Conservation (phyloP, 306 rosid genomes). For the Delonix regia region DNA sequence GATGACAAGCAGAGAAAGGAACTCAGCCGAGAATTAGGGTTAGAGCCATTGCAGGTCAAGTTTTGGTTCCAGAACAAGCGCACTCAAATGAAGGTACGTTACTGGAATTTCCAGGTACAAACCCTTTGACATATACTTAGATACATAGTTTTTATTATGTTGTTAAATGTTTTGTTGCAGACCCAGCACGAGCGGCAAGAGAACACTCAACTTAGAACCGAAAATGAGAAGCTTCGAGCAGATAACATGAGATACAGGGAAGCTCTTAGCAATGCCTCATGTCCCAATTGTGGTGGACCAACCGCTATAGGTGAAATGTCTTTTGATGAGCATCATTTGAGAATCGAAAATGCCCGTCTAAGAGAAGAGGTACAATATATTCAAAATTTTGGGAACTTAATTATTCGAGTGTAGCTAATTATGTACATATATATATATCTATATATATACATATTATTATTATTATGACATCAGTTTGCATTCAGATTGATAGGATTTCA, state of each 20-base stretch:
- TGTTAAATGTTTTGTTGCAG: conserved; percentile 44
- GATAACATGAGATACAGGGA: conserved; percentile 94
- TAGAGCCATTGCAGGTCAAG: conserved; percentile 92
- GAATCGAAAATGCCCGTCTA: conserved; percentile 86
- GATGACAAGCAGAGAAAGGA: conserved; percentile 99
- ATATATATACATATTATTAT: too few relatives aligned
- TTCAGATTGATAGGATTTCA: conserved; percentile 87
- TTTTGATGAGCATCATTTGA: conserved; percentile 90
- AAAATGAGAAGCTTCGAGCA: conserved; percentile 83
- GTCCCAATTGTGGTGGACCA: conserved; percentile 98
- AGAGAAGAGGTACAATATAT: conserved; percentile 80
- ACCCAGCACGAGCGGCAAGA: conserved; percentile 95
- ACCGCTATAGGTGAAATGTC: conserved; percentile 97
- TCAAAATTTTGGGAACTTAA: not conserved
- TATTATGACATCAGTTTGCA: not conserved
- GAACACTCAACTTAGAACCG: conserved; percentile 76
- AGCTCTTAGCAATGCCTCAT: conserved; percentile 92
- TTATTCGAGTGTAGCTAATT: not conserved
- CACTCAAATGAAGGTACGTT: conserved; percentile 91
- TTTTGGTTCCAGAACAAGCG: conserved; percentile 99
- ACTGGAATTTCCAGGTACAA: not conserved
- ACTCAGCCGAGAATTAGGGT: conserved; percentile 82
- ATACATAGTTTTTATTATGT: not conserved
- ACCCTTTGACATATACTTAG: not conserved
- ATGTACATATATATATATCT: not conserved